Evolutionary conservation across 202 grass and related monocot genomes (phyloP), one percentile per base, ranked within the genome.

Genomic region (Saccharum hybrid): DNA sequence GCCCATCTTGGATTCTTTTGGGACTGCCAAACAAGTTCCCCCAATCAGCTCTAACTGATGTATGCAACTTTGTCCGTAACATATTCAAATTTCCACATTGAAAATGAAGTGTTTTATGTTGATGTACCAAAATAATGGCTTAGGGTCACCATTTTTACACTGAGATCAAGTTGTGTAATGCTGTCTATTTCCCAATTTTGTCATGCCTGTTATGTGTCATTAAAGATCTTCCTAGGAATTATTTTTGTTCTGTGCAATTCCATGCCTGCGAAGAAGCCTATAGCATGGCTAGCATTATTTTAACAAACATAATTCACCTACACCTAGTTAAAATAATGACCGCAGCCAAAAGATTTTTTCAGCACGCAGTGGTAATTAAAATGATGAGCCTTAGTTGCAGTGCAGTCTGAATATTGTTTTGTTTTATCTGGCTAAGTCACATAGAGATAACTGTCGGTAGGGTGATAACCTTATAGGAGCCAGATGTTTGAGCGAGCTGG

Each of bases 1-100:
- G 84, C 94, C 91, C 62, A 81, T 89, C 9, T 86, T 97, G 89
- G 91, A 93, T 84, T 97, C 91, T 45, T 91, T 93, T 51, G 81
- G 89, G 54, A 90, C 66, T 63, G 87, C 87, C 63, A 84, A 93
- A 72, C 81, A 86, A 86, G 89, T 82, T 42, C 87, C 86, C 86
- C 14, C 91, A 81, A 56, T 86, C 89, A 51, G 26, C 87, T 89
- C 66, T 88, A 63, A 82, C 43, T 68, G 85, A 97, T 86, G 91
- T 91, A 93, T 93, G 88, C 65, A 60, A 48, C 40, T 76, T 40
- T 89, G 11, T 75, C 36, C 14, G 77, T 33, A 8, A 64, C 11
- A 1, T 10, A 22, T 71, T 66, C 30, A 14, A 51, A 33, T 64
- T 78, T 37, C 36, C 38, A 56, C 12, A 34, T 1, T 72, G 14